These are phyloP conservation scores for Somion occarium DNA, from an alignment of 1,284 basidiomycete genomes.

Conservation along the genomic window DNA sequence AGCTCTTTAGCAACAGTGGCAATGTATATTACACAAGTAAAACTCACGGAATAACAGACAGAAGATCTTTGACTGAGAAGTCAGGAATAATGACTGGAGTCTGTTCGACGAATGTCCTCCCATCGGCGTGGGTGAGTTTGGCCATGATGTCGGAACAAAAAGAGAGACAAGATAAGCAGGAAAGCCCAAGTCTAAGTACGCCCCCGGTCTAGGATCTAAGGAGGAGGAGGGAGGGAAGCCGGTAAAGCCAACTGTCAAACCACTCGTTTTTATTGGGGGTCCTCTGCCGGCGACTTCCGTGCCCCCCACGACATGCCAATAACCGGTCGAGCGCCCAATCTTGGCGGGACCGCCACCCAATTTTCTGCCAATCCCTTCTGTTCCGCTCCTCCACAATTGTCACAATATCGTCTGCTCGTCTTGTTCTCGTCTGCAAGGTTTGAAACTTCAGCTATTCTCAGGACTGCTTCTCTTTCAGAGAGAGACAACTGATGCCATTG, in stretches of 20 bases:
- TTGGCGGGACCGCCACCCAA: neutral
- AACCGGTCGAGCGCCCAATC: neutral
- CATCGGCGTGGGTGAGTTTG: slow-evolving; percentile 23
- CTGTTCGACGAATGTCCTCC: slow-evolving; percentile 45
- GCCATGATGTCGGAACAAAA: slow-evolving; percentile 17
- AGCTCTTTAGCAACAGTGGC: neutral
- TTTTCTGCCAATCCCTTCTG: neutral
- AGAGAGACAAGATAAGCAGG: slow-evolving; percentile 7
- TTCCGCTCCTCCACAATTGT: neutral
- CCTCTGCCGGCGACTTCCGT: slow-evolving; percentile 5
- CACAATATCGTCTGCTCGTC: too few species aligned
- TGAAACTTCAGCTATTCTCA: too few species aligned
- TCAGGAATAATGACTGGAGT: slow-evolving; percentile 70
- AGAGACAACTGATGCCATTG: too few species aligned
- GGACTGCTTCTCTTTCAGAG: too few species aligned
- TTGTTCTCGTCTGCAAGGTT: too few species aligned
- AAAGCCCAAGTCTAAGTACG: neutral
- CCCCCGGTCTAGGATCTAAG: neutral
- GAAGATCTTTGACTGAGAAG: slow-evolving; percentile 81
- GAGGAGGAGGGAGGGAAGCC: slow-evolving; percentile 7
- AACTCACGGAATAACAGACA: slow-evolving; percentile 87
- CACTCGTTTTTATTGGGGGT: slow-evolving; percentile 15
- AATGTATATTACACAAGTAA: slow-evolving; percentile 1
- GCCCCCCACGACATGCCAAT: neutral
- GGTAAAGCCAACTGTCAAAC: slow-evolving; percentile 8